Base-by-base conservation (phyloP, 2,329 filamentous ascomycete genomes). In the Diplodia scrobiculata region DNA sequence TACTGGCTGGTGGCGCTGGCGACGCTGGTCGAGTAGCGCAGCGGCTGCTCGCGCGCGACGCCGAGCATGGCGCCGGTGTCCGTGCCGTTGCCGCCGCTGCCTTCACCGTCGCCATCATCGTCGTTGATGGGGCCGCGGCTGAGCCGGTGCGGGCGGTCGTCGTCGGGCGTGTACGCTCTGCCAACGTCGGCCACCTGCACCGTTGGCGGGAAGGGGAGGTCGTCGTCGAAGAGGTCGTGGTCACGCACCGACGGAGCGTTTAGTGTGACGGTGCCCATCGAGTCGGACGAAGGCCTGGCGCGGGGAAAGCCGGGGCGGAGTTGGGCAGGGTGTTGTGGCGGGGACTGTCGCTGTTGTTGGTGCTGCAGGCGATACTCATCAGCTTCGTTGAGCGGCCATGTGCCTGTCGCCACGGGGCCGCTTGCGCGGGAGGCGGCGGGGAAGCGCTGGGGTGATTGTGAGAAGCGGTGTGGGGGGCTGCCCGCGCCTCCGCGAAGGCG, bases 141-240 rank as follows among this genome's bases (percentile, higher is more conserved):
- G 41, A 62, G 27, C 3, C 29, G 58, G 21, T 62, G 58, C 41
- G 58, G 27, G 38, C 29, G 41, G 29, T 62, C 11, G 45, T 62
- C 58, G 58, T 62, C 58, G 58, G 58, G 58, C 58, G 58, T 62
- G 45, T 34, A 62, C 5, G 58, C 58, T 3, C 58, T 9, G 10
- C 58, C 58, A 1, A 62, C 58, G 21, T 17, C 45, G n/a, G 34
- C 29, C 10, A 36, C n/a, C 5, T 58, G 53, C 29, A 29, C 21
- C 25, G 11, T 17, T 17, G 38, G 38, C 38, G 41, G 19, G 55
- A 45, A 45, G 17, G 34, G 34, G 21, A 13, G 19, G 5, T 58
- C 34, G 34, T 41, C 19, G 19, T 63, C 45, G 11, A 13, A 36
- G 2, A 48, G 5, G 29, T 38, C 29, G 11, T 32, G 25, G 25